Evolutionary conservation across 352 stramenopile genomes (phyloP), one percentile per base, ranked within the genome.

Genomic region (Phytophthora fragariae): DNA sequence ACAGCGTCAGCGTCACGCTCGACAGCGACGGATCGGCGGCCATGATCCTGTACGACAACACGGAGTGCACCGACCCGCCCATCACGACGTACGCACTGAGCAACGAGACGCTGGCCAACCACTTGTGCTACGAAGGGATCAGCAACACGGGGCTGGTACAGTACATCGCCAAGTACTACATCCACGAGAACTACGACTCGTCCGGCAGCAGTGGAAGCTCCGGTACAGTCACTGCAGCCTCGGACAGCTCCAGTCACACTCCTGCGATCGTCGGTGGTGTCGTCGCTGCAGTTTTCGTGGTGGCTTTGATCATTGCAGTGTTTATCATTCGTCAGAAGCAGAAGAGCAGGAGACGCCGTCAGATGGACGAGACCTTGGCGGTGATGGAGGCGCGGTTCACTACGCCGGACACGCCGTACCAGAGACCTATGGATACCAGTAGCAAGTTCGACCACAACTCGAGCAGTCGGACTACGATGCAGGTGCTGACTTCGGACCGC

Each of bases 121-220:
- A 72, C 41, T 21, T 68, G 5, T 73, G 66, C 58, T 68, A 73
- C 58, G 59, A 73, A 73, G 66, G 66, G 5, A 68, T 73, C 58
- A 68, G 59, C 41, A 73, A 73, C 53, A 63, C 59, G 15, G 59
- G 58, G 9, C 46, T 68, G 27, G 44, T 63, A 5, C 66, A 73
- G 53, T 61, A 68, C 24, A 72, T 72, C 12, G 50, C 66, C 15
- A 44, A 27, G n/a, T 73, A 73, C 19, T 73, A 57, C 52, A 47
- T 73, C 14, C 53, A 73, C n/a, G 6, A 68, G n/a, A 21, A 68
- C 52, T 68, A 73, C 19, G 52, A 58, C 49, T 61, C 61, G 24
- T 37, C 24, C 21, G 39, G 12, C 17, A 61, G 35, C 39, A 71
- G 65, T n/a, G 31, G 49, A 1, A 27, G 62, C 3, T 62, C 62